phyloP scores from a whole-genome alignment of 306 rosid species.

The Coriaria nepalensis region DNA sequence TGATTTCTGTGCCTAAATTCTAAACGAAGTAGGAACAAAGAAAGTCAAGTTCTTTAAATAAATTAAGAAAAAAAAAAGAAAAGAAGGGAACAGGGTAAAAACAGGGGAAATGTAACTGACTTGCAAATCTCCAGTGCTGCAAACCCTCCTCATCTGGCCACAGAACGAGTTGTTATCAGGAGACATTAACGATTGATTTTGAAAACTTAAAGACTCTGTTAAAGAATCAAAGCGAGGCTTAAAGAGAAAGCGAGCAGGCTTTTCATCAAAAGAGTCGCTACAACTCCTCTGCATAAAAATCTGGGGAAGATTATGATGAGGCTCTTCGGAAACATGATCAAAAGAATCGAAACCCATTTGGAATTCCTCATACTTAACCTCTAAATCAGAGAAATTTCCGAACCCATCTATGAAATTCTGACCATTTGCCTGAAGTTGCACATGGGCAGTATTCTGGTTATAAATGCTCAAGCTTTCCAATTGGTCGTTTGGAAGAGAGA shows the following conservation, averaged over 20 bases:
- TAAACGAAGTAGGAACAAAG: slow-evolving; percentile 8
- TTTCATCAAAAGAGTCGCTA: slow-evolving; percentile 43
- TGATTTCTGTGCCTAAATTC: slow-evolving; percentile 22
- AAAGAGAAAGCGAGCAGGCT: slow-evolving; percentile 26
- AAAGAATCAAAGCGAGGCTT: slow-evolving; percentile 28
- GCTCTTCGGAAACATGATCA: background rate
- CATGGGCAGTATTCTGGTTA: slow-evolving; percentile 9
- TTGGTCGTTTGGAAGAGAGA: slow-evolving; percentile 41
- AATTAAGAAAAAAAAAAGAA: no score
- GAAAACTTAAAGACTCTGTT: slow-evolving; percentile 31
- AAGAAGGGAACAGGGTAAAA: background rate
- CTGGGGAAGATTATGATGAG: no score
- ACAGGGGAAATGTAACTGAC: slow-evolving; percentile 14
- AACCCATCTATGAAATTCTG: slow-evolving; percentile 18
- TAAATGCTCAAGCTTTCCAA: slow-evolving; percentile 27
- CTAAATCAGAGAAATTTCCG: slow-evolving; percentile 21
- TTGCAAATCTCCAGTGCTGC: slow-evolving; percentile 76
- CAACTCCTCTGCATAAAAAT: slow-evolving; percentile 54
- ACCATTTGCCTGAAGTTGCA: slow-evolving; percentile 9
- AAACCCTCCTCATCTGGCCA: slow-evolving; percentile 45
- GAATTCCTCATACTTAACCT: slow-evolving; percentile 54
- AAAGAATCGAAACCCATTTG: slow-evolving; percentile 25
- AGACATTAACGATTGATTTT: slow-evolving; percentile 24
- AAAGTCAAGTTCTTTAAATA: background rate
- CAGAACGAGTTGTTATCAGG: slow-evolving; percentile 27